Base-by-base conservation (phyloP, 768 basidiomycete species). In the Aureoboletus auriporus region DNA sequence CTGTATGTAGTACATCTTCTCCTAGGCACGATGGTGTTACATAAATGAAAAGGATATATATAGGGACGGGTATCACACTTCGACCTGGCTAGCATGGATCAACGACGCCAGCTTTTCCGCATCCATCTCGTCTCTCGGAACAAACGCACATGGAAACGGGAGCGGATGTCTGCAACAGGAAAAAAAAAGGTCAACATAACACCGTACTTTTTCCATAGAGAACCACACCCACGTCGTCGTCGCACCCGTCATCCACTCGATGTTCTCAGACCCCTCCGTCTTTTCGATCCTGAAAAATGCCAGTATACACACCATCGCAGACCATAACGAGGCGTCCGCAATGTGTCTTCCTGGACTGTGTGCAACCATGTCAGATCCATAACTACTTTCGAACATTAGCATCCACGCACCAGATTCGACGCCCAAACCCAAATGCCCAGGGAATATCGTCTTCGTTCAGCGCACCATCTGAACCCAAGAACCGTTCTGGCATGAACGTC, bases 401-500 rank as follows among this genome's bases (percentile, higher is more conserved):
- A 1, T n/a, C 20, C n/a, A 43, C 44, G 26, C 11, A 62, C 57
- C 61, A 63, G 20, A 57, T 47, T 10, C 55, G 52, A 35, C 51
- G 55, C 1, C 61, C 61, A 13, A 63, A 62, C 7, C 58, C 61
- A 44, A 62, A 62, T 2, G 5, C 4, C 44, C 52, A 56, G 1
- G 43, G 1, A 27, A 56, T 5, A 7, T 29, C 50, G 38, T 59
- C 57, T 0, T 52, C 52, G n/a, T 48, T 56, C 27, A 61, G 31
- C 4, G 51, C 46, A 8, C 60, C 60, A 6, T 62, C 56, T 3
- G 13, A 20, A 0, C 10, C 35, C 30, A 70, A 63, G 50, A 69
- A 75, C 5, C 74, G 57, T 10, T 70, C 73, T 3, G 73, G 73
- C n/a, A 59, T 55, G 58, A 73, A 74, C 9, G 16, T 30, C 0